These are phyloP conservation scores for Pseudoturritis turrita DNA, from an alignment of 345 rosid species.

Conservation along the genomic window DNA sequence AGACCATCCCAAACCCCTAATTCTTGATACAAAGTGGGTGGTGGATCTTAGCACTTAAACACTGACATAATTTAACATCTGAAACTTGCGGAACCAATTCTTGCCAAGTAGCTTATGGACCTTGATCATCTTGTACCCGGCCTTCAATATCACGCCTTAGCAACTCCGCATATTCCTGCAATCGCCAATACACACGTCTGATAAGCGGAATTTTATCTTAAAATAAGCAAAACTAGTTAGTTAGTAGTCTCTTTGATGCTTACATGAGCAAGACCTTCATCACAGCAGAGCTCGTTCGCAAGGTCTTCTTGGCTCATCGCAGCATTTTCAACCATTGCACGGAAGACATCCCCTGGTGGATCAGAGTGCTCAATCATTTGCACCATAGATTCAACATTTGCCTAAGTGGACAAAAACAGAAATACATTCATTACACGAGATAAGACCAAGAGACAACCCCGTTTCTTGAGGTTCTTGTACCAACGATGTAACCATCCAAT, in stretches of 20 bases:
- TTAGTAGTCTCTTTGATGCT: slow-evolving; percentile 10
- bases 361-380: slow-evolving; percentile 50
- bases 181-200: background rate
- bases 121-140: slow-evolving; percentile 35
- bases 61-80: background rate
- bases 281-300: slow-evolving; percentile 45
- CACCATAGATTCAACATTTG: slow-evolving; percentile 42
- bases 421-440: background rate
- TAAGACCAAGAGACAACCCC: background rate
- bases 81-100: background rate
- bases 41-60: background rate
- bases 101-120: slow-evolving; percentile 4
- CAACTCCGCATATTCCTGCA: slow-evolving; percentile 68
- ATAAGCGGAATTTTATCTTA: background rate
- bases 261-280: slow-evolving; percentile 60
- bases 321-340: slow-evolving; percentile 53
- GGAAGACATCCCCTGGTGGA: slow-evolving; percentile 58
- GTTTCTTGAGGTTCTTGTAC: background rate
- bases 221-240: background rate
- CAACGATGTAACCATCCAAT: background rate
- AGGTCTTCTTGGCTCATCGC: slow-evolving; percentile 40
- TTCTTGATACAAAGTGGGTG: slow-evolving; percentile 8
- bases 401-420: slow-evolving; percentile 24
- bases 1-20: background rate
- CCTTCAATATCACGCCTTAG: slow-evolving; percentile 46